These are phyloP conservation scores for Pezicula carpinea DNA, from an alignment of 2,329 filamentous ascomycete genomes.

Conservation along the genomic window DNA sequence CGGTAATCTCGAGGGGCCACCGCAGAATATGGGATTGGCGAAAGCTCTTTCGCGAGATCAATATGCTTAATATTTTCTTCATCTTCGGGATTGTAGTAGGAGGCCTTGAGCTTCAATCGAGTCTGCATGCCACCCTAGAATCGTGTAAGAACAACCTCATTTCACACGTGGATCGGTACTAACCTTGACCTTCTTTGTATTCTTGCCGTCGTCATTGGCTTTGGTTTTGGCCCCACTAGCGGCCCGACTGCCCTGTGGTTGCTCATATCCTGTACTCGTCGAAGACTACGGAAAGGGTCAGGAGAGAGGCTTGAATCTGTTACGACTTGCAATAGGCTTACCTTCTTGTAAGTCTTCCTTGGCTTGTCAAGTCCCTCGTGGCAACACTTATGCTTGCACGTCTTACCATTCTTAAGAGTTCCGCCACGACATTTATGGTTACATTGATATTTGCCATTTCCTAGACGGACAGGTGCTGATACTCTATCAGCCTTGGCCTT, in stretches of 20 bases:
- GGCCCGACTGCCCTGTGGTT: too few species aligned
- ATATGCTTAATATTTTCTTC: slow-evolving; percentile 21
- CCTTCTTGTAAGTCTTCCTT: slow-evolving; percentile 15
- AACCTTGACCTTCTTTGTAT: not conserved
- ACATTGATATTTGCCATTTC: slow-evolving; percentile 71
- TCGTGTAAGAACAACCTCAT: not conserved
- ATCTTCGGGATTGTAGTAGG: slow-evolving; percentile 1
- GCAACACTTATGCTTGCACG: slow-evolving; percentile 70
- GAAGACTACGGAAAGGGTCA: not conserved
- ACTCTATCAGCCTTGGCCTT: slow-evolving; percentile 1
- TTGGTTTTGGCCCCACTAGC: too few species aligned
- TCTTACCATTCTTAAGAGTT: slow-evolving; percentile 33
- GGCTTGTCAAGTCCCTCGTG: slow-evolving; percentile 65
- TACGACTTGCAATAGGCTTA: slow-evolving; percentile 7
- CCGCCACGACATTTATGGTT: slow-evolving; percentile 59
- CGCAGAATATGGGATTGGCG: slow-evolving; percentile 13
- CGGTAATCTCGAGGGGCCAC: slow-evolving; percentile 21
- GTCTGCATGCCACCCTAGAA: not conserved
- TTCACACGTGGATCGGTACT: not conserved
- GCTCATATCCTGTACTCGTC: not conserved
- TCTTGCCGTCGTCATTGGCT: not conserved
- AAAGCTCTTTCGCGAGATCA: slow-evolving; percentile 20
- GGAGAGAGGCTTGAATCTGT: not conserved
- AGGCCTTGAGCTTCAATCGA: slow-evolving; percentile 10
- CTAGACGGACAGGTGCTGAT: slow-evolving; percentile 45